phyloP scores from a whole-genome alignment of 352 stramenopile species.

The Globisporangium acanthophoron region DNA sequence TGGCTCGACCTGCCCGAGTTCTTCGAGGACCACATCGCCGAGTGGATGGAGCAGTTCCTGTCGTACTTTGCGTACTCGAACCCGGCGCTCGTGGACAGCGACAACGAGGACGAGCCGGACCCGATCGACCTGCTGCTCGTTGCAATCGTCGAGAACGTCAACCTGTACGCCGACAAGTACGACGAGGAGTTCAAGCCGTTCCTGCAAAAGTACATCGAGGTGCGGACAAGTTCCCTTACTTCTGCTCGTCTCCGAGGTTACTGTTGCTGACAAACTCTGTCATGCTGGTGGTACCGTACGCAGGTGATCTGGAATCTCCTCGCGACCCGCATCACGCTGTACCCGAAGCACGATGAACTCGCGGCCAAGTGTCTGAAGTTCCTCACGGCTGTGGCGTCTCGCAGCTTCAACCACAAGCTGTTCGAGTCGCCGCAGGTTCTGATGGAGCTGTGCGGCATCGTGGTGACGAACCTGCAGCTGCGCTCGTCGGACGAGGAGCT shows the following conservation, averaged over 20 bases:
- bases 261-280: not conserved
- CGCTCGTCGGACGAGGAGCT: conserved; percentile 95
- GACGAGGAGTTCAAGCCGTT: conserved; percentile 98
- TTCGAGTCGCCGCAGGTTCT: conserved; percentile 81
- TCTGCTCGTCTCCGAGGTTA: too few species aligned
- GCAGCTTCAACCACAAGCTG: conserved; percentile 90
- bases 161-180: conserved; percentile 98
- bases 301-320: conserved; percentile 73
- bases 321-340: conserved; percentile 59
- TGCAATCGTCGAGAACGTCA: conserved; percentile 97
- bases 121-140: conserved; percentile 92
- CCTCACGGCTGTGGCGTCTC: conserved; percentile 92
- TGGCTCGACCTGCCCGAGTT: conserved; percentile 98
- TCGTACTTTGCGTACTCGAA: conserved; percentile 95
- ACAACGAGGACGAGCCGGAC: conserved; percentile 90
- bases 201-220: conserved; percentile 92
- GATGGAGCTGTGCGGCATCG: conserved; percentile 94
- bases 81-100: conserved; percentile 82
- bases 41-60: conserved; percentile 97
- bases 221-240: not conserved
- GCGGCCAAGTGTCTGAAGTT: conserved; percentile 97
- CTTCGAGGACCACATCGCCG: conserved; percentile 97
- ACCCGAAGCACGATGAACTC: conserved; percentile 94
- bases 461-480: conserved; percentile 97
- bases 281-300: not conserved